Evolutionary conservation across 441 rosid genomes (phyloP), one percentile per base, ranked within the genome.

Genomic region (Isatis lusitanica): DNA sequence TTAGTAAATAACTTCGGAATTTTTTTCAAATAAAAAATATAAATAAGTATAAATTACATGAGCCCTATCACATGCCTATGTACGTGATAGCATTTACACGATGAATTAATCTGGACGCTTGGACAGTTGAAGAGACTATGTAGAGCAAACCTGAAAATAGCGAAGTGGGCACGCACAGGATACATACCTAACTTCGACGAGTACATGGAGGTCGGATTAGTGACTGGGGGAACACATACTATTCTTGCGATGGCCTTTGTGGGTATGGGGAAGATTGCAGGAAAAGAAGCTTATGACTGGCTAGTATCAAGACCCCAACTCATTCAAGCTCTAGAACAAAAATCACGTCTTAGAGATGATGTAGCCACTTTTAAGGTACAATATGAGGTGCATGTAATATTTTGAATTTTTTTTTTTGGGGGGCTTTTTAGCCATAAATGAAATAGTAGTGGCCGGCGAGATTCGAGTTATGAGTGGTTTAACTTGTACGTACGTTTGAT

Each of bases 191-290:
- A 30, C 39, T 28, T 28, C 18, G 39, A 55, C 10, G 60, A 55
- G 60, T 55, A 55, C 18, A 55, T 55, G 39, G 60, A n/a, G 60
- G 39, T 55, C n/a, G 60, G 60, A n/a, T 28, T 55, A 55, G 60
- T 12, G 4, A 55, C 60, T 4, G 60, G 60, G 35, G 59, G 17
- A 28, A 5, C 28, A 7, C 1, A 53, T 6, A 3, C 9, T 53
- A 1, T 18, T 18, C 53, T 48, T 48, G 53, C 53, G 11, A 9
- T 9, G 28, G 53, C 53, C 28, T 48, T 48, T 10, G 11, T 53
- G 1, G 59, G 36, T 53, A 12, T 26, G 16, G 59, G 57, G 15
- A 4, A 51, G 33, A 28, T 53, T 28, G 59, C 36, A 28, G 17
- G 59, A 53, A 28, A 53, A 53, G 59, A 53, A 28, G 59, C 36